Conservation (phyloP, 2,329 filamentous ascomycete genomes). For the Botrytis porri region DNA sequence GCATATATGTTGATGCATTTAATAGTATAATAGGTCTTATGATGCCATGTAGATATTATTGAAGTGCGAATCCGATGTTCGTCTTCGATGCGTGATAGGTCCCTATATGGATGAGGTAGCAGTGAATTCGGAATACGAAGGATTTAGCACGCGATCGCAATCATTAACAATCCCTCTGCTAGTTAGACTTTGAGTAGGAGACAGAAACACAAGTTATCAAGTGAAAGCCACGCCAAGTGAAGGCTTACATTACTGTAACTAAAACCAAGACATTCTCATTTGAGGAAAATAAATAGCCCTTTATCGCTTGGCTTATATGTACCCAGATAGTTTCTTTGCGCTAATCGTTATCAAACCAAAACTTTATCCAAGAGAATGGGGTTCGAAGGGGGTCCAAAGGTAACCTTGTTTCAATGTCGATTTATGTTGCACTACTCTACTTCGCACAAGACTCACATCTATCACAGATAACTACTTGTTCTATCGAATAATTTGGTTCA, state of each 20-base stretch:
- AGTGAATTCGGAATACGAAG: background rate
- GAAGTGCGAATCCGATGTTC: background rate
- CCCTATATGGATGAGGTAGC: background rate
- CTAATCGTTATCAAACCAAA: background rate
- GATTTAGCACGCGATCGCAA: slow-evolving; percentile 2
- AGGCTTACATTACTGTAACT: background rate
- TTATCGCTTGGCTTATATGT: background rate
- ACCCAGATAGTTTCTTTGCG: background rate
- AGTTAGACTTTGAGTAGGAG: background rate
- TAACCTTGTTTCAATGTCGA: slow-evolving; percentile 4
- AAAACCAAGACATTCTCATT: background rate
- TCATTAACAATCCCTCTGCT: background rate
- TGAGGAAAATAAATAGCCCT: background rate
- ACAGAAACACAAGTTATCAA: background rate
- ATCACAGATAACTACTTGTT: background rate
- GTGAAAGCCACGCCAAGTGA: slow-evolving; percentile 6
- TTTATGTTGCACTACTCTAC: background rate
- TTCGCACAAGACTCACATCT: background rate
- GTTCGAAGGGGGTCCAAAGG: background rate
- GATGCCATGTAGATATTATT: background rate
- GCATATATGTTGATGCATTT: slow-evolving; percentile 7
- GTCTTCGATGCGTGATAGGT: background rate
- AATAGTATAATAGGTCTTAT: background rate
- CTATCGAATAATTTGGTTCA: background rate
- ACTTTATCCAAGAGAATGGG: background rate